A percentile compares a stretch with the other conserved stretches of the same genome.
phyloP scores from a whole-genome alignment of 306 rosid species.

The Lathyrus aphaca region DNA sequence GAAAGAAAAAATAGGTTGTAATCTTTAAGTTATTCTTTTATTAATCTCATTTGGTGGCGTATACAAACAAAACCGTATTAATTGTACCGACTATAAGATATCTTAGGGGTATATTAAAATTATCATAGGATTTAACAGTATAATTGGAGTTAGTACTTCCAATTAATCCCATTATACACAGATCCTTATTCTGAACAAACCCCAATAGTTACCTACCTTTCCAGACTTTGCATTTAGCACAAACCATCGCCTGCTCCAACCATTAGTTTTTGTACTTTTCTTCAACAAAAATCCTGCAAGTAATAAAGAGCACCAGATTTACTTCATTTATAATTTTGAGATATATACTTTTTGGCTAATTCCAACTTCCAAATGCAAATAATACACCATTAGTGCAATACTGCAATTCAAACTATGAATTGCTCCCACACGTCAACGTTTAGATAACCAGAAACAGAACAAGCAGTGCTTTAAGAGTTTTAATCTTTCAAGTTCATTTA shows the following conservation, averaged over 20 bases:
- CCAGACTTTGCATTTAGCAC: slow-evolving; percentile 95
- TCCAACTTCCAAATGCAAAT: slow-evolving; percentile 15
- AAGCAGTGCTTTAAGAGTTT: not conserved
- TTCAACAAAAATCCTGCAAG: slow-evolving; percentile 77
- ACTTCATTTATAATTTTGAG: slow-evolving; percentile 10
- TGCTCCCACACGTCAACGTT: not conserved
- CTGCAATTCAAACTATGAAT: slow-evolving; percentile 1
- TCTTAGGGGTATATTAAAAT: not conserved
- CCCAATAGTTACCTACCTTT: slow-evolving; percentile 62
- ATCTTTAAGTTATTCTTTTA: not conserved
- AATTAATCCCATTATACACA: not conserved
- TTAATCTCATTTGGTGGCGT: not conserved
- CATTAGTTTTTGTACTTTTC: slow-evolving; percentile 91
- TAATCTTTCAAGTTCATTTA: slow-evolving; percentile 8
- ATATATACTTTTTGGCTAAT: slow-evolving; percentile 9
- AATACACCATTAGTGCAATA: slow-evolving; percentile 1
- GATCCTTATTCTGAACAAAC: slow-evolving; percentile 16
- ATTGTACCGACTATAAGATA: not conserved
- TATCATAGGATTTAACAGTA: not conserved
- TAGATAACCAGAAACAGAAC: slow-evolving; percentile 16
- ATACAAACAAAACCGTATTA: slow-evolving; percentile 6
- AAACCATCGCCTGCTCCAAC: slow-evolving; percentile 98
- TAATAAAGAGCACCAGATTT: slow-evolving; percentile 21
- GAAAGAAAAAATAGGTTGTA: slow-evolving; percentile 6
- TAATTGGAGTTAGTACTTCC: not conserved